These are phyloP conservation scores for Solanum arcanum DNA, from an alignment of 257 asterid genomes.

Conservation along the genomic window DNA sequence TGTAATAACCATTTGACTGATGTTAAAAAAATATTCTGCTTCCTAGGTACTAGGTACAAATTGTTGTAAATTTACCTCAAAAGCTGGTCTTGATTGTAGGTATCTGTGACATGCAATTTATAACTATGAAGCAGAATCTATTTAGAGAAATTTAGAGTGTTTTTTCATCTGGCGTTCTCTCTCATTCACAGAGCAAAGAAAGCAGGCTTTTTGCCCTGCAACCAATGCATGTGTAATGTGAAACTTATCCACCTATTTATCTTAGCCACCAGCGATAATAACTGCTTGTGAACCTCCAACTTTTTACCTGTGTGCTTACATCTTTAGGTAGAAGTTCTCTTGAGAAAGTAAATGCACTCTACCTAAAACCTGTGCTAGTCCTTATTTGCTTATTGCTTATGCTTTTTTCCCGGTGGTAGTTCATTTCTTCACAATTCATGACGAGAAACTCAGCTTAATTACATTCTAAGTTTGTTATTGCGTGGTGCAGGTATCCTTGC, in stretches of 20 bases:
- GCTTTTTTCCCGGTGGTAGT: background rate
- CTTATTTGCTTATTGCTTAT: background rate
- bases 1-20: background rate
- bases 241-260: background rate
- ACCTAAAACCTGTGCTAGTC: background rate
- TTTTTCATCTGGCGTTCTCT: background rate
- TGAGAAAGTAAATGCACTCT: background rate
- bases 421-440: background rate
- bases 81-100: background rate
- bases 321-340: background rate
- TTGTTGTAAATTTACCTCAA: background rate
- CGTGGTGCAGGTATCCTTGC: slow-evolving; percentile 68
- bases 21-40: background rate
- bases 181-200: background rate
- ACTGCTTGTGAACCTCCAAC: background rate
- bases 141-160: background rate
- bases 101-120: background rate
- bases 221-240: background rate
- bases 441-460: background rate
- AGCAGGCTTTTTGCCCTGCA: background rate
- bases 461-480: background rate
- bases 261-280: background rate
- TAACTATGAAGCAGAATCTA: background rate
- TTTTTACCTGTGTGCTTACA: background rate
- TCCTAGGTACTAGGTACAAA: background rate